Conservation (phyloP, 176 grass and related monocot genomes). For the Bothriochloa decipiens region DNA sequence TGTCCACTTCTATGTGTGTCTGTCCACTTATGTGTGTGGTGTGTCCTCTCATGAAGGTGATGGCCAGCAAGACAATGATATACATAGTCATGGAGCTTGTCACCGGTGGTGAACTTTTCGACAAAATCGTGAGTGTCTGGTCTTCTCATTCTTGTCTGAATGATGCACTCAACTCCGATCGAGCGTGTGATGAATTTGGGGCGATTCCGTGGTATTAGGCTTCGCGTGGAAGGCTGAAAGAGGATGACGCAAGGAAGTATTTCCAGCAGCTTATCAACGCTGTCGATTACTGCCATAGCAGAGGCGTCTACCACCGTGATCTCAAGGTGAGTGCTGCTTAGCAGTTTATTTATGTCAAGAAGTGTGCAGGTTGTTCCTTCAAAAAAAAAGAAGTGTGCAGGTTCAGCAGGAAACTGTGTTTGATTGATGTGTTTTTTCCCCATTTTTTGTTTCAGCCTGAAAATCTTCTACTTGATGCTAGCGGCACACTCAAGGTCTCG, state of each 20-base stretch:
- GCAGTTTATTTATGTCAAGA: background rate
- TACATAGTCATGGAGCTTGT: constrained; percentile 98
- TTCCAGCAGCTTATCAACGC: constrained; percentile 96
- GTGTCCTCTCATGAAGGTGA: constrained; percentile 61
- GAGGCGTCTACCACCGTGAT: constrained; percentile 93
- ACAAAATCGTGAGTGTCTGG: constrained; percentile 76
- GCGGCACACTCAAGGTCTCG: constrained; percentile 81
- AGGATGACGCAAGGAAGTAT: constrained; percentile 97
- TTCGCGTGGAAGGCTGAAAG: constrained; percentile 77
- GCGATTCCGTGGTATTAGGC: constrained; percentile 47
- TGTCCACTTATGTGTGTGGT: constrained; percentile 4
- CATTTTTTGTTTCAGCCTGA: constrained; percentile 70
- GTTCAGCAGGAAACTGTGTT: constrained; percentile 10
- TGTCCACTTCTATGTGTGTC: constrained; percentile 2
- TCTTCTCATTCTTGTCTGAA: background rate
- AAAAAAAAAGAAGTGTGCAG: background rate
- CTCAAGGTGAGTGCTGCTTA: constrained; percentile 62
- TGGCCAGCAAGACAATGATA: constrained; percentile 99
- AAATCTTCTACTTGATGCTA: constrained; percentile 86
- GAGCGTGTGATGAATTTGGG: constrained; percentile 2
- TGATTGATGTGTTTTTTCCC: background rate
- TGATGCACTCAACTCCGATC: background rate
- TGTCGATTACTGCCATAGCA: constrained; percentile 98
- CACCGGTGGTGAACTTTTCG: constrained; percentile 90
- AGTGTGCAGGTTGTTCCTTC: background rate